A percentile compares a stretch with the other conserved stretches of the same genome.
These are phyloP conservation scores for Hypsizygus ulmarius DNA, from an alignment of 1,284 basidiomycete genomes.

Conservation along the genomic window DNA sequence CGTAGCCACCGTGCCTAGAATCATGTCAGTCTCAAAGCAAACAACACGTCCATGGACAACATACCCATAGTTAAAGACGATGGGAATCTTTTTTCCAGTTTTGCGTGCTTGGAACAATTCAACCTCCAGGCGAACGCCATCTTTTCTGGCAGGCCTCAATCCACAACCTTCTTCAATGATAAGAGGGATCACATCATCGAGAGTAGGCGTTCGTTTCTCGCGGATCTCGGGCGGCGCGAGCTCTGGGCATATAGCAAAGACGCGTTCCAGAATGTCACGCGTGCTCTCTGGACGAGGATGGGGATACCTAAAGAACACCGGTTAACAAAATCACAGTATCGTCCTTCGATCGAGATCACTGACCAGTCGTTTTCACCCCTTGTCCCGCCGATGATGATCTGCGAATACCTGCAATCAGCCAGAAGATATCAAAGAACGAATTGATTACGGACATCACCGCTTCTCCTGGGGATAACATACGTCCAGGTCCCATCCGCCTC, in stretches of 20 bases:
- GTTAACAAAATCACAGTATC: background rate
- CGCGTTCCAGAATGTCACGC: constrained; percentile 55
- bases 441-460: constrained; percentile 54
- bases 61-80: constrained; percentile 57
- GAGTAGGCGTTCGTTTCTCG: constrained; percentile 44
- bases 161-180: constrained; percentile 74
- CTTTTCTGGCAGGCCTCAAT: constrained; percentile 68
- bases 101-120: constrained; percentile 36
- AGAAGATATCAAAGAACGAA: constrained; percentile 2
- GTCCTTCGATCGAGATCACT: constrained; percentile 1
- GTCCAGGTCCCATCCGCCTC: constrained; percentile 49
- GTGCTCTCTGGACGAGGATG: constrained; percentile 58
- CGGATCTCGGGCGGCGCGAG: constrained; percentile 61
- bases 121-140: constrained; percentile 48
- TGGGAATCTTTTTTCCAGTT: constrained; percentile 25
- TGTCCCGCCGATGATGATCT: constrained; percentile 70
- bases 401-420: background rate
- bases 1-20: constrained; percentile 45
- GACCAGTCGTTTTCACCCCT: constrained; percentile 64
- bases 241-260: constrained; percentile 60
- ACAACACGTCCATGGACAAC: constrained; percentile 31
- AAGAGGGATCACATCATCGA: constrained; percentile 62
- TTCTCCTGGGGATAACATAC: constrained; percentile 70
- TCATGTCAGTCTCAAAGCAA: background rate
- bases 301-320: constrained; percentile 28